Evolutionary conservation across 345 rosid genomes (phyloP), one percentile per base, ranked within the genome.

Genomic region (rapeseed (Brassica napus)): DNA sequence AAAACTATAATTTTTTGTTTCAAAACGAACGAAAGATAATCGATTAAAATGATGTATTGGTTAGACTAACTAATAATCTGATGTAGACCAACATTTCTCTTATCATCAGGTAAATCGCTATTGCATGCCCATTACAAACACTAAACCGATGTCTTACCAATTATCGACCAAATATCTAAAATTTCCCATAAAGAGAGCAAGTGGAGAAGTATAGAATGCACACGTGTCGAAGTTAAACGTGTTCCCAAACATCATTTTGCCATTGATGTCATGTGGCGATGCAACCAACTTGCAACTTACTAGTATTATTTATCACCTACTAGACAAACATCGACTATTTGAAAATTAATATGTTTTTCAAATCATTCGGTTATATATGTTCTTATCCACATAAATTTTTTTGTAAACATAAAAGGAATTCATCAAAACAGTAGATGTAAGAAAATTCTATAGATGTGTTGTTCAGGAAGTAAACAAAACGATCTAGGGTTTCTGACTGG

Each of bases 281-380:
- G 73, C 30, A 54, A 72, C 82, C 77, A 78, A 72, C 77, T 78
- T 78, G 82, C 69, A 44, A 78, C 12, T 72, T 78, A 64, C 12
- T 52, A 37, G 65, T 18, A 9, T 35, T 35, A 35, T 35, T 6
- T 35, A 6, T 72, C 31, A 78, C 47, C 72, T 64, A 71, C 72
- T 18, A 37, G 49, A 55, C 72, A 54, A 47, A 28, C 44, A 34
- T 26, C 65, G 42, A 39, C 16, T 64, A 77, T 54, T 54, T 23
- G 23, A 7, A 23, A 9, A 62, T 30, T 62, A 37, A n/a, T 61
- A 4, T 1, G 2, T 2, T 39, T 60, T 61, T 42, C 12, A 2
- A 26, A n/a, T 28, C 61, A 6, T 42, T 26, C 16, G 37, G 0
- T 44, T 44, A 28, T 16, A 54, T 54, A 15, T 54, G 31, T 60